Percentiles rank a stretch among this genome's conserved stretches.
Evolutionary conservation across 202 grass and related monocot genomes (phyloP).

Genomic region (Carex sylvatica): DNA sequence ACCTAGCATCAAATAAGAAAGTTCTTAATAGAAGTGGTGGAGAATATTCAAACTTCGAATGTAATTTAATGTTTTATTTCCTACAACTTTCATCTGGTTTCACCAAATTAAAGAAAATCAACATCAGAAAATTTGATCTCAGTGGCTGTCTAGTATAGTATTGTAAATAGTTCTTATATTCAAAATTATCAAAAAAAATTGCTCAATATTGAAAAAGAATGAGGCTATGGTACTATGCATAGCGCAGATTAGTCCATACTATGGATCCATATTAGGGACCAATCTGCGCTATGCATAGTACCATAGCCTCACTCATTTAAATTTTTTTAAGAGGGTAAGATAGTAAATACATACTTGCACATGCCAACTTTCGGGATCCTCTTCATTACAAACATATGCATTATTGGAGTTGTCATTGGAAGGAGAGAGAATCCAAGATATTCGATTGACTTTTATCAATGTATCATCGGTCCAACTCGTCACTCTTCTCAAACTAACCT

Average conservation of each 20-base stretch:
- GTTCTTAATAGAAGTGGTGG: background rate
- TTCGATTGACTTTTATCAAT: conserved; percentile 77
- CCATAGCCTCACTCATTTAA: no score
- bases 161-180: background rate
- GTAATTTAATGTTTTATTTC: background rate
- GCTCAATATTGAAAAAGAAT: background rate
- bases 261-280: no score
- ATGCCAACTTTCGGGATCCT: conserved; percentile 86
- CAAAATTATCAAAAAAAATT: background rate
- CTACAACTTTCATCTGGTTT: background rate
- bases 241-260: no score
- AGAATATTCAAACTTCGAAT: background rate
- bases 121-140: background rate
- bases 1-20: conserved; percentile 40
- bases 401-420: conserved; percentile 39
- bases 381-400: conserved; percentile 63
- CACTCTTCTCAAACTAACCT: conserved; percentile 78
- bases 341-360: conserved; percentile 53
- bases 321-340: background rate
- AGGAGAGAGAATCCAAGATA: conserved; percentile 91
- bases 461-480: conserved; percentile 82
- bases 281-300: no score
- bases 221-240: no score
- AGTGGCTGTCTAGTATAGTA: background rate
- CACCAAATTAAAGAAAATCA: background rate